Conservation (phyloP, 441 rosid genomes). For the Populus hybrid region DNA sequence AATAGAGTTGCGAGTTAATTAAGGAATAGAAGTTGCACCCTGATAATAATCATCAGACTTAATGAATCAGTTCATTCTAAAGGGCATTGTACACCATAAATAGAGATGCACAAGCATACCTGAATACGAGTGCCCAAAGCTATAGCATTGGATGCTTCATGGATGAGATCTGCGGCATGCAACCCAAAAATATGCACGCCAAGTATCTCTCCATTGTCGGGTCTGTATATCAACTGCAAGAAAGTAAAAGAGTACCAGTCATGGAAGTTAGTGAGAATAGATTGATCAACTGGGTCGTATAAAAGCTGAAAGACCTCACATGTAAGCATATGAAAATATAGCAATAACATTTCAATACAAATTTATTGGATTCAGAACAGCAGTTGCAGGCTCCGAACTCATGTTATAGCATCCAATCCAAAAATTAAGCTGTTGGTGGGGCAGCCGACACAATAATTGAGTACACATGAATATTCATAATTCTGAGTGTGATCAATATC, state of each 20-base stretch:
- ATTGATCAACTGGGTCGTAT: background rate
- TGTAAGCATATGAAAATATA: background rate
- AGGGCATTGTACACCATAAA: background rate
- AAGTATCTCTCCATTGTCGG: conserved; percentile 92
- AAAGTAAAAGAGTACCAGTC: conserved; percentile 11
- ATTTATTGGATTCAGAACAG: background rate
- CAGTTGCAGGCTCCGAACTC: background rate
- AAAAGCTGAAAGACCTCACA: background rate
- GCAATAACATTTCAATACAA: background rate
- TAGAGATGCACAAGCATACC: conserved; percentile 30
- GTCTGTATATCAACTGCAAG: conserved; percentile 88
- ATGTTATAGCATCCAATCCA: background rate
- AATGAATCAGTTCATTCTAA: background rate
- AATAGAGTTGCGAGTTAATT: background rate
- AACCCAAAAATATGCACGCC: conserved; percentile 96
- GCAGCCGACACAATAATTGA: background rate
- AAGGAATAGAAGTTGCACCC: background rate
- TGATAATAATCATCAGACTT: background rate
- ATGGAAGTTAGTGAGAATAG: background rate
- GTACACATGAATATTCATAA: background rate
- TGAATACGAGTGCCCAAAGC: conserved; percentile 86
- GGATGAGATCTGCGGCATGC: conserved; percentile 98
- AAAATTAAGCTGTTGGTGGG: background rate
- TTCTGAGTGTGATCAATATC: background rate
- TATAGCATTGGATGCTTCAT: conserved; percentile 97